Conservation (phyloP, 176 grass and related monocot species). For the Cenchrus purpureus region DNA sequence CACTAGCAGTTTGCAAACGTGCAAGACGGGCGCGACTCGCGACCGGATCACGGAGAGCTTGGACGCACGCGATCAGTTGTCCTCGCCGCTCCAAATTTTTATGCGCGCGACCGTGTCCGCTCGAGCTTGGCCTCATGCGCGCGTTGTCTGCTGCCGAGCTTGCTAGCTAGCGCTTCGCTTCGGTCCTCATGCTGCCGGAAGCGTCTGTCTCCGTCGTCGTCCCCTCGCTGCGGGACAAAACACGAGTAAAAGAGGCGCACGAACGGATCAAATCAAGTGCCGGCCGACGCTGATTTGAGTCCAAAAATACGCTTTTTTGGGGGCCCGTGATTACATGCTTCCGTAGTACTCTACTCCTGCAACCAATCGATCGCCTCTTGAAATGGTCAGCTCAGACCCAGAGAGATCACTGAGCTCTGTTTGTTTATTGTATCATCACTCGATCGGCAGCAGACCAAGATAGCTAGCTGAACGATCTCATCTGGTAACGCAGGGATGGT, state of each 20-base stretch:
- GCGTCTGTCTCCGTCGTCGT: neutral
- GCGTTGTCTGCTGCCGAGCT: neutral
- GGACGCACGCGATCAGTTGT: neutral
- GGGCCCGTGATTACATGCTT: neutral
- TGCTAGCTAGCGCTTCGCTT: too few species aligned
- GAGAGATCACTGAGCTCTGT: neutral
- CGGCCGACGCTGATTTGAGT: neutral
- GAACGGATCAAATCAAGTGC: constrained; percentile 53
- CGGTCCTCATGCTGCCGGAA: neutral
- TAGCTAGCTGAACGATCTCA: neutral
- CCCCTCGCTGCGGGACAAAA: constrained; percentile 37
- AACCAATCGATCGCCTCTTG: neutral
- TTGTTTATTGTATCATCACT: neutral
- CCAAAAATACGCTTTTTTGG: constrained; percentile 34
- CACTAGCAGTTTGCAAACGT: neutral
- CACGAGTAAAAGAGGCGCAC: constrained; percentile 38
- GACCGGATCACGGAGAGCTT: constrained; percentile 43
- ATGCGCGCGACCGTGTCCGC: neutral
- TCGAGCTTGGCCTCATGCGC: constrained; percentile 12
- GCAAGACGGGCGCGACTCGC: constrained; percentile 32
- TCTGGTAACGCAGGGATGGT: neutral
- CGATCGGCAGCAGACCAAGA: neutral
- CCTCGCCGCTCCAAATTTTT: neutral
- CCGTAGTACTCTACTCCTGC: neutral
- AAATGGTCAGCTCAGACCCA: constrained; percentile 12